Evolutionary conservation across 2,329 filamentous ascomycete species (phyloP), one percentile per base, ranked within the genome.

Genomic region (Simplicillium sp.): DNA sequence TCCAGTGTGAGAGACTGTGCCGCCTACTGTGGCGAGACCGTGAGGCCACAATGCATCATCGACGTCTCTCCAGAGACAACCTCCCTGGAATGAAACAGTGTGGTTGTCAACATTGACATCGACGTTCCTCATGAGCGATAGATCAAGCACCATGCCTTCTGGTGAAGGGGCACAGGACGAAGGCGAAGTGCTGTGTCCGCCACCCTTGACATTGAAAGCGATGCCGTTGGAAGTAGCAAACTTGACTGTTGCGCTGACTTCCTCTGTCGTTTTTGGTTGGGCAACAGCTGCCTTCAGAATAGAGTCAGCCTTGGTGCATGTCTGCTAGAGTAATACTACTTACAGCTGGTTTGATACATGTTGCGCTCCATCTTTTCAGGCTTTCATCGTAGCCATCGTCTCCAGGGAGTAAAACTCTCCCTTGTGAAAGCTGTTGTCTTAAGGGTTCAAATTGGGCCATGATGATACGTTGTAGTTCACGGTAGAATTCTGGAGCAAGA

Each of bases 1-100:
- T 6, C 78, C 77, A 1, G 76, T 81, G 46, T 80, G 73, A 34
- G 73, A 73, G 9, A 81, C 74, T 0, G 77, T 79, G 3, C 78
- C 78, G 8, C 76, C 77, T 0, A 80, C 72, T 1, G 75, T 75
- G 2, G 75, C 77, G 3, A 81, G 64, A 0, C 66, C 66, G 48
- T 74, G 58, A 37, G 66, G 55, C 39, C 61, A 70, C 0, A 68
- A 67, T 0, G 67, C 68, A 6, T 62, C 55, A 46, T 80, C 75
- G 11, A 80, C 67, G 48, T 77, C 70, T 41, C 57, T 59, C 73
- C 75, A 77, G 2, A 64, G 51, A 34, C 68, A 66, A 7, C 75
- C 74, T 18, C 75, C 73, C 42, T 70, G 66, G 15, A 66, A 69
- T 0, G 56, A 62, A 39, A 77, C 62, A 1, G 65, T 70, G 45